Base-by-base conservation (phyloP, 2,329 filamentous ascomycete species). In the Acephala macrosclerotiorum region DNA sequence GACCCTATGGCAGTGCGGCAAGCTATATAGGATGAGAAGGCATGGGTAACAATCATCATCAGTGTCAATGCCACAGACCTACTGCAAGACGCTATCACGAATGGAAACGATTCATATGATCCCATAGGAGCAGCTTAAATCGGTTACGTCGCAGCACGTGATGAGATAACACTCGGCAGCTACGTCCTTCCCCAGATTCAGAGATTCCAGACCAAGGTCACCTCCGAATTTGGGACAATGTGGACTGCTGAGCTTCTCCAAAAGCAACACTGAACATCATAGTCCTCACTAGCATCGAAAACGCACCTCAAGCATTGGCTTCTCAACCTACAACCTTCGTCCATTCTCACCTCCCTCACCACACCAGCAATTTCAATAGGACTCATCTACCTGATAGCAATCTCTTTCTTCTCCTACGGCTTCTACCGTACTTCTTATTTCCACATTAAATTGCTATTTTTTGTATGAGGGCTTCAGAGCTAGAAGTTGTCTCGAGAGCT, bases 361-460 rank as follows among this genome's bases (percentile, higher is more conserved):
- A 86, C 83, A 1, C 88, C 88, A 0, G 82, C 87, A 0, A 83
- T 90, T 2, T 85, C 82, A 1, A 88, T 90, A 61, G 87, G 87
- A 0, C 77, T 90, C 33, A 90, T 91, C 70, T 90, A 90, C 72
- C 78, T 90, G 1, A 90, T 91, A 71, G 90, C 91, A 71, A 81
- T 90, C 47, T 85, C 87, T 0, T 90, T 90, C 78, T 90, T 90
- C 79, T 87, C 83, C 33, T 90, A 88, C 75, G 81, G 83, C 0
- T 90, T 90, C 77, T 87, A 90, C 71, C 79, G 29, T 33, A 33
- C 29, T 4, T 33, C 29, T 33, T 33, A 33, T 33, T 33, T 9
- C 29, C 29, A 33, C 9, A 33, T 9, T 33, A 33, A 33, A 5
- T 33, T 33, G 29, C 29, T 33, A 9, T 33, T 33, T 33, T 33